Percentiles rank a stretch among this genome's conserved stretches.
These are phyloP conservation scores for Astathelohania contejeani DNA, from an alignment of 371 early-diverging fungal genomes.

Conservation along the genomic window DNA sequence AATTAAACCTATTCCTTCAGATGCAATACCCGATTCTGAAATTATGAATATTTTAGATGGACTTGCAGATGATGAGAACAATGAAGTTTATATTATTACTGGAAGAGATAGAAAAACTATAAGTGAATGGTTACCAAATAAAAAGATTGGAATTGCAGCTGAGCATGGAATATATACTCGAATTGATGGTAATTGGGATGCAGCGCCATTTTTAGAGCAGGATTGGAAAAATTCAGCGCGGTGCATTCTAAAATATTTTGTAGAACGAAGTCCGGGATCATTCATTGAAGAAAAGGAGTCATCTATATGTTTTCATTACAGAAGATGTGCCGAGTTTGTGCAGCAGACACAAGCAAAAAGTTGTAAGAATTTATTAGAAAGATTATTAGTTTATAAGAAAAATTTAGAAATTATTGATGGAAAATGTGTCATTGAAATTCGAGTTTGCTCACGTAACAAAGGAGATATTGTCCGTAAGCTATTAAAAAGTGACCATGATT, in stretches of 20 bases:
- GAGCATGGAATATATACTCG: slow-evolving; percentile 49
- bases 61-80: slow-evolving; percentile 23
- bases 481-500: slow-evolving; percentile 9
- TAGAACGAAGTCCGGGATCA: slow-evolving; percentile 44
- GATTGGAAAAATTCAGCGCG: slow-evolving; percentile 22
- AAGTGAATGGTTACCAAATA: slow-evolving; percentile 45
- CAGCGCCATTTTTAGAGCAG: slow-evolving; percentile 3
- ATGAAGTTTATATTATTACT: slow-evolving; percentile 39
- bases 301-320: slow-evolving; percentile 49
- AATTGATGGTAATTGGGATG: slow-evolving; percentile 36
- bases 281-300: slow-evolving; percentile 46
- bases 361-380: slow-evolving; percentile 27
- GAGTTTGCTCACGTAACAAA: slow-evolving; percentile 30
- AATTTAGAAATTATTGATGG: slow-evolving; percentile 33
- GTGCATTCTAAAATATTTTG: slow-evolving; percentile 27
- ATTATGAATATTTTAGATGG: slow-evolving; percentile 28
- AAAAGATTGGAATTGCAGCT: slow-evolving; percentile 44
- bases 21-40: slow-evolving; percentile 40
- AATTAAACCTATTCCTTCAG: slow-evolving; percentile 32
- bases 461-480: slow-evolving; percentile 16
- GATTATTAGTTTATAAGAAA: slow-evolving; percentile 19
- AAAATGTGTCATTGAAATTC: slow-evolving; percentile 45
- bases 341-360: slow-evolving; percentile 19
- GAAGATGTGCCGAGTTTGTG: slow-evolving; percentile 7
- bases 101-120: slow-evolving; percentile 42